A percentile compares a stretch with the other conserved stretches of the same genome.
Evolutionary conservation across 2,329 filamentous ascomycete genomes (phyloP).

Genomic region (Teratosphaeria nubilosa): DNA sequence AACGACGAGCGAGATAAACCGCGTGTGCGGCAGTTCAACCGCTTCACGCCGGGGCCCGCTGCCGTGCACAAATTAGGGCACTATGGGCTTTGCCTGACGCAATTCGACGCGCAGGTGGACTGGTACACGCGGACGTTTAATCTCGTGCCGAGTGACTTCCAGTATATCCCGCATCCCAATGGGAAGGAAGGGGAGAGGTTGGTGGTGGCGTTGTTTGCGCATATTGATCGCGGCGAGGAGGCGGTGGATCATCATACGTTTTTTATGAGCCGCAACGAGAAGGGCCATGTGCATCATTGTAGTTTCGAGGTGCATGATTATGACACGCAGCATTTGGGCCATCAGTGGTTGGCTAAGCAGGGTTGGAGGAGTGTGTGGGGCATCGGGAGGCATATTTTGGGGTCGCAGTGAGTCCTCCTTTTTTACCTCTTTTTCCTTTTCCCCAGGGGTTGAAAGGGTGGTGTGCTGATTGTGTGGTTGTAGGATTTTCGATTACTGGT

Average conservation of each 20-base stretch:
- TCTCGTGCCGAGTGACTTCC: conserved; percentile 37
- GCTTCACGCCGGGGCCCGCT: conserved; percentile 38
- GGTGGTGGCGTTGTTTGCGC: conserved; percentile 34
- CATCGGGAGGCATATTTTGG: conserved; percentile 59
- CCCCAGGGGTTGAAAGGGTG: too few species aligned
- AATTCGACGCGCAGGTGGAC: conserved; percentile 23
- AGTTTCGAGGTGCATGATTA: conserved; percentile 63
- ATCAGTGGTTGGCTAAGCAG: conserved; percentile 56
- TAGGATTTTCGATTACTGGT: conserved; percentile 61
- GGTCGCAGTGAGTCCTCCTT: conserved; percentile 46
- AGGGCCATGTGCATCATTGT: conserved; percentile 53
- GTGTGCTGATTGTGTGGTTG: background rate
- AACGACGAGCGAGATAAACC: conserved; percentile 31
- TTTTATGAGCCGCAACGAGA: conserved; percentile 35
- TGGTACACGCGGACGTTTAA: conserved; percentile 39
- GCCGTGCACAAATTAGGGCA: conserved; percentile 43
- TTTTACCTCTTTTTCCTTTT: background rate
- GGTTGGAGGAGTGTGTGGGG: conserved; percentile 60
- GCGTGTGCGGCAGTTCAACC: conserved; percentile 29
- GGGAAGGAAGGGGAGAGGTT: conserved; percentile 9
- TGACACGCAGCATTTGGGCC: conserved; percentile 59
- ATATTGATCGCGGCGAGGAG: conserved; percentile 42
- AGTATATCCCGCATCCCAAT: conserved; percentile 10
- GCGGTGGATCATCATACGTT: conserved; percentile 48
- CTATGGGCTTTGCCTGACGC: conserved; percentile 31